These are phyloP conservation scores for Bimuria novae-zelandiae DNA, from an alignment of 2,329 filamentous ascomycete species.

Conservation along the genomic window DNA sequence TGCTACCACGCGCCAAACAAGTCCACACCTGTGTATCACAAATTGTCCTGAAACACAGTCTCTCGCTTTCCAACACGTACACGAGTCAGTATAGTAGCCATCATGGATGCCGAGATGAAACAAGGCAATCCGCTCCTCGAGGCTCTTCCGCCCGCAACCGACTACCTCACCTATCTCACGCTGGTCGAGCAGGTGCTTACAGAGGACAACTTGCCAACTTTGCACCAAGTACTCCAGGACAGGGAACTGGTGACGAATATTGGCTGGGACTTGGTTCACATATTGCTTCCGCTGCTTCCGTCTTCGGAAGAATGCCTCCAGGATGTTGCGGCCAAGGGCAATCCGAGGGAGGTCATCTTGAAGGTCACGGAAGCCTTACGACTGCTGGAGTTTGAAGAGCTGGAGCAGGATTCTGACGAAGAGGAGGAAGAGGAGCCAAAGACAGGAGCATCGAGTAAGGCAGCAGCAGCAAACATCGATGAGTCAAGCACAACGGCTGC, in stretches of 20 bases:
- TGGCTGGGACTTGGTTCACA: constrained; percentile 81
- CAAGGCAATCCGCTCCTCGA: constrained; percentile 57
- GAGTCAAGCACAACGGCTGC: constrained; percentile 40
- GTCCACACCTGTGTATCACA: background rate
- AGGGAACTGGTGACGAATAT: constrained; percentile 72
- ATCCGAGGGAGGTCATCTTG: constrained; percentile 79
- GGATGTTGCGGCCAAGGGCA: constrained; percentile 76
- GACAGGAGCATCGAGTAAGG: constrained; percentile 22
- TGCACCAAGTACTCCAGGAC: constrained; percentile 73
- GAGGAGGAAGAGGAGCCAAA: constrained; percentile 45
- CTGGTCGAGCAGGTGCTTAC: constrained; percentile 75
- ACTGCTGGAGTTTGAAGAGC: constrained; percentile 56
- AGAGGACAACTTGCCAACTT: constrained; percentile 66
- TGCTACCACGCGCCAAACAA: constrained; percentile 2
- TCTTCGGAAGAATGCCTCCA: constrained; percentile 71
- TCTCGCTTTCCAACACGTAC: background rate
- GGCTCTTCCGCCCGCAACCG: constrained; percentile 65
- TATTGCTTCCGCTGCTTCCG: constrained; percentile 69
- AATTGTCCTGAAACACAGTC: background rate
- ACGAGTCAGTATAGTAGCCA: constrained; percentile 3
- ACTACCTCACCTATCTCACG: constrained; percentile 77
- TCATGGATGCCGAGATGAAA: constrained; percentile 40
- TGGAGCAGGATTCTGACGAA: constrained; percentile 61
- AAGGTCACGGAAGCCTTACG: constrained; percentile 77
- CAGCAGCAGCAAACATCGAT: constrained; percentile 28